Evolutionary conservation across 441 rosid species (phyloP).

Genomic region (Arabidopsis hybrid): DNA sequence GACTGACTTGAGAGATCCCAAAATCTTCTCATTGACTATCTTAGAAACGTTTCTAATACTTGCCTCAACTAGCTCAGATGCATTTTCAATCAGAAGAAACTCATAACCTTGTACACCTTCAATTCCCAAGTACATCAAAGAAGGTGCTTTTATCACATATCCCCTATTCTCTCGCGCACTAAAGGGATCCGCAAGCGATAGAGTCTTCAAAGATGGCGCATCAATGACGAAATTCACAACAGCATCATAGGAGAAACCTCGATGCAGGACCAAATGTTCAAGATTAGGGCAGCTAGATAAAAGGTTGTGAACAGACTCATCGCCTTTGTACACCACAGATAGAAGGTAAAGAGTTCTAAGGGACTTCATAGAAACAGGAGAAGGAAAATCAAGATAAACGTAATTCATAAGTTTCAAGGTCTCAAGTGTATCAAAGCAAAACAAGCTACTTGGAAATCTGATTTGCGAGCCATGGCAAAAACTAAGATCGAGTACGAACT

Average conservation of each 20-base stretch:
- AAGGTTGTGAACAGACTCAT: constrained; percentile 5
- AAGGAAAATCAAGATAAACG: constrained; percentile 8
- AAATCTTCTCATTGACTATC: not conserved
- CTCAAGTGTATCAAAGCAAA: not conserved
- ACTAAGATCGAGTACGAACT: not conserved
- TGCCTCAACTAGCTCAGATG: constrained; percentile 7
- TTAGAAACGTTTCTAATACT: not conserved
- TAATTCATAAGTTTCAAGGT: constrained; percentile 4
- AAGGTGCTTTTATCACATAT: constrained; percentile 21
- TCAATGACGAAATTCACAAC: not conserved
- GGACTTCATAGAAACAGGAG: constrained; percentile 2
- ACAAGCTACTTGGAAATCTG: constrained; percentile 12
- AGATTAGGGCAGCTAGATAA: constrained; percentile 22
- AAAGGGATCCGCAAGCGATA: not conserved
- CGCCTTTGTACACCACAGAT: not conserved
- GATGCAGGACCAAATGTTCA: constrained; percentile 11
- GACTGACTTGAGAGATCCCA: constrained; percentile 11
- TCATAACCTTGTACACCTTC: not conserved
- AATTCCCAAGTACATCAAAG: constrained; percentile 3
- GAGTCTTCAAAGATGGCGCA: constrained; percentile 9
- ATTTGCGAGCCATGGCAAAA: not conserved
- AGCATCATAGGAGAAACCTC: not conserved
- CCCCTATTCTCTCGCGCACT: not conserved
- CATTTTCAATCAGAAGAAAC: constrained; percentile 5
- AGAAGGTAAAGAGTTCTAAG: constrained; percentile 16